Conservation (phyloP, 768 basidiomycete species). For the Boletus patriciae region DNA sequence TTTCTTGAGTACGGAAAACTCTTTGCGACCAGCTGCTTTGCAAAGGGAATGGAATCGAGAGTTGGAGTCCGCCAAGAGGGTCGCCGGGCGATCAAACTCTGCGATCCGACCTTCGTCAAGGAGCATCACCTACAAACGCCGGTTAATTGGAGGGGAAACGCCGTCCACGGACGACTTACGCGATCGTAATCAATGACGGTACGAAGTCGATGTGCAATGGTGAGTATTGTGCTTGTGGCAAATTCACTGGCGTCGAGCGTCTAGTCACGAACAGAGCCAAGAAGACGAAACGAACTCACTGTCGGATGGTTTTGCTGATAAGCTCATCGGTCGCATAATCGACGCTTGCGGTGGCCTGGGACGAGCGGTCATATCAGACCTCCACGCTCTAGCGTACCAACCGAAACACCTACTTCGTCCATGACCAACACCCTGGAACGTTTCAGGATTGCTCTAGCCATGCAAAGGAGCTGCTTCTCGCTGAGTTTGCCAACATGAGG, state of each 20-base stretch:
- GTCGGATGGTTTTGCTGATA: constrained; percentile 77
- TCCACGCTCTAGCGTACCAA: not conserved
- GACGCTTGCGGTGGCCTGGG: constrained; percentile 72
- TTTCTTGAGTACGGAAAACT: constrained; percentile 66
- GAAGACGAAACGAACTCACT: constrained; percentile 46
- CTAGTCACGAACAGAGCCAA: not conserved
- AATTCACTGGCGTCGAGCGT: constrained; percentile 53
- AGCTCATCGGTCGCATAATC: constrained; percentile 90
- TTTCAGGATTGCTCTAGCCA: constrained; percentile 84
- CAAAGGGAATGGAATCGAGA: constrained; percentile 70
- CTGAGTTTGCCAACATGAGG: constrained; percentile 32
- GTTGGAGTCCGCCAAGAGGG: constrained; percentile 51
- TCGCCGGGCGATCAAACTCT: constrained; percentile 70
- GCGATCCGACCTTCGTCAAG: constrained; percentile 76
- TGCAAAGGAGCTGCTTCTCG: constrained; percentile 84
- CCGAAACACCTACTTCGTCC: constrained; percentile 62
- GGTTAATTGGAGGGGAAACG: constrained; percentile 11
- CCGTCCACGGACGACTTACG: constrained; percentile 41
- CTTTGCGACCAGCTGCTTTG: constrained; percentile 70
- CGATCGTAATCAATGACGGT: constrained; percentile 85
- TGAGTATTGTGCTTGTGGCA: constrained; percentile 76
- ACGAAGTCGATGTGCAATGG: constrained; percentile 77
- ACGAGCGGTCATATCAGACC: not conserved
- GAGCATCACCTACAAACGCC: constrained; percentile 58
- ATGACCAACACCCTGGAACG: constrained; percentile 76